phyloP scores from a whole-genome alignment of 2,329 filamentous ascomycete genomes.

The Aureobasidium sp. region DNA sequence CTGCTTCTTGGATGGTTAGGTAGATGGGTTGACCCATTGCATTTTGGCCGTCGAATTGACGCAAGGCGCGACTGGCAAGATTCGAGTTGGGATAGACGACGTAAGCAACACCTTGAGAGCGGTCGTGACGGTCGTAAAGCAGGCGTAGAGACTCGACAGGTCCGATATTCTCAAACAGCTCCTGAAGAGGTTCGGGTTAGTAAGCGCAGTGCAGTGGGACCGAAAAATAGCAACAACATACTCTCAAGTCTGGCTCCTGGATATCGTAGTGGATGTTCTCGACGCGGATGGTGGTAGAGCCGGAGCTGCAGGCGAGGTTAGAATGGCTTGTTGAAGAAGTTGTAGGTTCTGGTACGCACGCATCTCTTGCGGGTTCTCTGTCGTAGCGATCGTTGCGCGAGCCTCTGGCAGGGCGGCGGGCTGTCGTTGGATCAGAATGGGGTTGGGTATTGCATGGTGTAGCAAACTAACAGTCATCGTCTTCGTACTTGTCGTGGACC shows the following conservation, averaged over 20 bases:
- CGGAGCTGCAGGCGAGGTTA: constrained; percentile 1
- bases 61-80: constrained; percentile 68
- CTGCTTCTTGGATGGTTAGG: constrained; percentile 53
- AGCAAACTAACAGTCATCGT: constrained; percentile 48
- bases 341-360: constrained; percentile 11
- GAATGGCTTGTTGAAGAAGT: neutral
- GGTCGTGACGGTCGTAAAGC: constrained; percentile 78
- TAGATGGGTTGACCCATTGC: constrained; percentile 77
- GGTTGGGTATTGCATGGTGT: neutral
- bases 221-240: neutral
- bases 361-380: constrained; percentile 26
- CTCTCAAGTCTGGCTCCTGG: constrained; percentile 60
- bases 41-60: constrained; percentile 82
- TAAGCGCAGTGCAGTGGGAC: neutral
- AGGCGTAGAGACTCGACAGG: constrained; percentile 62
- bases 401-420: constrained; percentile 19
- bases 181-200: constrained; percentile 42
- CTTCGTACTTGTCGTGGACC: constrained; percentile 88
- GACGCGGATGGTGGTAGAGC: constrained; percentile 63
- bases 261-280: constrained; percentile 92
- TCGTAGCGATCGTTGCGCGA: constrained; percentile 20
- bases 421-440: constrained; percentile 16
- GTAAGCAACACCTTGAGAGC: constrained; percentile 77
- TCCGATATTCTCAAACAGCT: constrained; percentile 73
- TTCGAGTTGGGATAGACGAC: constrained; percentile 67